Percentiles rank a stretch among this genome's conserved stretches.
Evolutionary conservation across 208 protist genomes (phyloP).

Genomic region (Trypanosoma rangeli): DNA sequence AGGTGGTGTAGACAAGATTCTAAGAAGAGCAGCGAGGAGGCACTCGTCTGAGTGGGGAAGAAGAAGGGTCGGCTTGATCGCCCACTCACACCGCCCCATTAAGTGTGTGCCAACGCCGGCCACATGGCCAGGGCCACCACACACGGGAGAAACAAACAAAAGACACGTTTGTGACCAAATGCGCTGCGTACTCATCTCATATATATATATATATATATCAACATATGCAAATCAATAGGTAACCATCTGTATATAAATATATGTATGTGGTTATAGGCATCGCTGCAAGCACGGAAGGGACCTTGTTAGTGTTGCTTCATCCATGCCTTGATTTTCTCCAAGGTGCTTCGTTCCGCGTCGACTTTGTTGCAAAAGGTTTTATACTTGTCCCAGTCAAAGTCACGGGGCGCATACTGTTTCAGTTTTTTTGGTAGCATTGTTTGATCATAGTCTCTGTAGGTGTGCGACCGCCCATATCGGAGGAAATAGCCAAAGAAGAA

Average conservation of each 20-base stretch:
- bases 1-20: not conserved
- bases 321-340: constrained; percentile 48
- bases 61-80: too few species aligned
- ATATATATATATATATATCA: not conserved
- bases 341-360: constrained; percentile 38
- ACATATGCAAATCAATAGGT: not conserved
- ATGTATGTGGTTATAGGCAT: constrained; percentile 1
- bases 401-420: constrained; percentile 53
- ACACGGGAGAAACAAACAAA: not conserved
- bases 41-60: not conserved
- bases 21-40: not conserved
- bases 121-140: too few species aligned
- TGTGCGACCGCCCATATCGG: constrained; percentile 51
- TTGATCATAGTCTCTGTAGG: constrained; percentile 53
- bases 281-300: not conserved
- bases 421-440: constrained; percentile 50
- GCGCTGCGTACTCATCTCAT: too few species aligned
- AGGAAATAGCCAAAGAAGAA: constrained; percentile 75
- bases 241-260: not conserved
- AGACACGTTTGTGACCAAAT: too few species aligned
- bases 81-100: too few species aligned
- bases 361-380: constrained; percentile 40
- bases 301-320: constrained; percentile 23
- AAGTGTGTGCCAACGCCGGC: too few species aligned
- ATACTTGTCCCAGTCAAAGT: constrained; percentile 78